These are phyloP conservation scores for Cucurbita argyrosperma DNA, from an alignment of 306 rosid genomes.

Conservation along the genomic window DNA sequence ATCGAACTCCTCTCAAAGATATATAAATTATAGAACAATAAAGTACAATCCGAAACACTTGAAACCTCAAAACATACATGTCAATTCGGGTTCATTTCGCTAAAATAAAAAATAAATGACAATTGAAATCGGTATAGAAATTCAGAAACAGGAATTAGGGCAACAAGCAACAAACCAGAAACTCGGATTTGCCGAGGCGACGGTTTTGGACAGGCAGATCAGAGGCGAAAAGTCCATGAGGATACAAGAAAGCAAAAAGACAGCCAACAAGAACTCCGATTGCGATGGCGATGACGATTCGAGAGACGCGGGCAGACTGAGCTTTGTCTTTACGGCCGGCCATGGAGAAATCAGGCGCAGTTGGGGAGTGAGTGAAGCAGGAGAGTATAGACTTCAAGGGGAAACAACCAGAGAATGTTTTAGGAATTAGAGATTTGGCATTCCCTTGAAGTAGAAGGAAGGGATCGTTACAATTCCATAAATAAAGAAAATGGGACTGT, in stretches of 20 bases:
- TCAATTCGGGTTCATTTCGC: neutral
- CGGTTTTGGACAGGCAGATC: slow-evolving; percentile 17
- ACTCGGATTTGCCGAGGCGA: slow-evolving; percentile 22
- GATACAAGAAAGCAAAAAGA: slow-evolving; percentile 39
- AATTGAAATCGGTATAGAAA: neutral
- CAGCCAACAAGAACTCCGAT: slow-evolving; percentile 53
- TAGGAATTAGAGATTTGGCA: neutral
- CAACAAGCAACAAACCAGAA: slow-evolving; percentile 27
- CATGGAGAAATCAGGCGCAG: slow-evolving; percentile 21
- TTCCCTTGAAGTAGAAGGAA: neutral
- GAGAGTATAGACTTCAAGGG: neutral
- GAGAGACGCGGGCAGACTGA: slow-evolving; percentile 36
- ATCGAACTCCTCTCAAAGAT: neutral
- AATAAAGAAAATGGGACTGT: neutral
- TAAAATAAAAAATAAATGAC: neutral
- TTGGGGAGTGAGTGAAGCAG: neutral
- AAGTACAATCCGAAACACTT: neutral
- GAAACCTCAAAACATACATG: neutral
- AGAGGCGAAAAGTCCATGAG: slow-evolving; percentile 36
- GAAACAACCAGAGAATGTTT: neutral
- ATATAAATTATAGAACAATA: neutral
- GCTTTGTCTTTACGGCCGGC: slow-evolving; percentile 62
- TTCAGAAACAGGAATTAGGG: neutral
- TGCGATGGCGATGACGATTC: slow-evolving; percentile 27
- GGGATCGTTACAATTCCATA: neutral